Evolutionary conservation across 2,329 filamentous ascomycete species (phyloP).

Genomic region (Pseudocercospora crystallina): DNA sequence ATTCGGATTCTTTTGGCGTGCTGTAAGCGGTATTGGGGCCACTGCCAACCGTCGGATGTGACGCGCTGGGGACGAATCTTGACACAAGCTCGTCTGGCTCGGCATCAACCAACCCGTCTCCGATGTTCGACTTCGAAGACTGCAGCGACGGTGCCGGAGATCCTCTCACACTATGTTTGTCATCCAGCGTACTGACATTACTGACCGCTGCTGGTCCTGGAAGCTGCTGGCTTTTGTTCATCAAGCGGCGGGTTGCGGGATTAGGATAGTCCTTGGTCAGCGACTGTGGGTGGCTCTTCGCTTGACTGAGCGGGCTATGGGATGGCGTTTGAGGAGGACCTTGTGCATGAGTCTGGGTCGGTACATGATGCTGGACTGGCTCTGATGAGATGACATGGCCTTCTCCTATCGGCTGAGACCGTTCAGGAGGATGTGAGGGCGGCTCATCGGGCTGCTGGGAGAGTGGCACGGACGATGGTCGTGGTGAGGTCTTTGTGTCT

Average conservation of each 20-base stretch:
- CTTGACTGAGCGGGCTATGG: conserved; percentile 22
- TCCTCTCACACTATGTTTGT: conserved; percentile 28
- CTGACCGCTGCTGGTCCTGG: conserved; percentile 34
- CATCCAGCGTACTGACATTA: conserved; percentile 33
- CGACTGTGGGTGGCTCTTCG: conserved; percentile 18
- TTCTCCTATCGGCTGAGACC: too few relatives aligned
- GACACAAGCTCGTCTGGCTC: conserved; percentile 33
- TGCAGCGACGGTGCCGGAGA: conserved; percentile 31
- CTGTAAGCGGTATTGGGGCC: conserved; percentile 30
- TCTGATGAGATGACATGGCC: too few relatives aligned
- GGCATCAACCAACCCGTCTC: conserved; percentile 16
- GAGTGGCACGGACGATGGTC: background rate
- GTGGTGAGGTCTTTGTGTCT: background rate
- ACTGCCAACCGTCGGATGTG: conserved; percentile 32
- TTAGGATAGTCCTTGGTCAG: conserved; percentile 25
- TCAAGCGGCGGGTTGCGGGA: conserved; percentile 28
- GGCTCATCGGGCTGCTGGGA: background rate
- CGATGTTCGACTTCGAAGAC: conserved; percentile 27
- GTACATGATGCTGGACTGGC: too few relatives aligned
- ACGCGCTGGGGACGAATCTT: conserved; percentile 32
- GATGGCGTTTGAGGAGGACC: conserved; percentile 7
- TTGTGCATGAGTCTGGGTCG: conserved; percentile 4
- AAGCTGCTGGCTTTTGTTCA: conserved; percentile 20
- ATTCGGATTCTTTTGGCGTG: conserved; percentile 30
- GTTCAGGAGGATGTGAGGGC: background rate